Evolutionary conservation across 352 stramenopile species (phyloP), one percentile per base, ranked within the genome.

Genomic region (Vaucheria bursata): DNA sequence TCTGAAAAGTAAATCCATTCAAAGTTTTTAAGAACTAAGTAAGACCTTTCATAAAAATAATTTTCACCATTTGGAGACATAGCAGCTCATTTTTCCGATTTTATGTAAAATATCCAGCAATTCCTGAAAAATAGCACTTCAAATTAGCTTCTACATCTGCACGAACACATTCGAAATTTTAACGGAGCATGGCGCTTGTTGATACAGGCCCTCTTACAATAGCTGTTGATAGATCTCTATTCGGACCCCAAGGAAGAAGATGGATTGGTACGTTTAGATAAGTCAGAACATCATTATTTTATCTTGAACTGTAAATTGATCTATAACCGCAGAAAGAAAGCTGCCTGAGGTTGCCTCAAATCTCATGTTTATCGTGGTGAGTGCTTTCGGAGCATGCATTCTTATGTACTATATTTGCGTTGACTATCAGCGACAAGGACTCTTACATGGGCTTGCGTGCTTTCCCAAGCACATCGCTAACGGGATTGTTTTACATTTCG

Each of bases 321-420:
- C n/a, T n/a, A n/a, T n/a, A n/a, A n/a, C n/a, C 45, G 45, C 45
- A 71, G 77, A 81, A 65, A 71, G 69, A n/a, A 81, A 81, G 77
- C 71, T 81, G 1, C 77, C 77, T 0, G 29, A 79, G 29, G 76
- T 81, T 4, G 76, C 40, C 2, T 68, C 71, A 2, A 81, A 81
- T 39, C 52, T 81, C 1, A 36, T 72, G n/a, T 81, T 81, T 72
- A 75, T 81, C 68, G 33, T 53, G 8, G 76, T 81, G 18, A 78
- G 67, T 31, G 64, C 38, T 4, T 78, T 81, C 40, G 76, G 76
- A 0, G 76, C 76, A 12, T 76, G 70, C n/a, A 33, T 79, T 8
- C 76, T 81, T 12, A 71, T 81, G 40, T 72, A 70, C 53, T 31
- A 68, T 70, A 50, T 81, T 12, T 77, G 36, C 25, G 18, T 33